phyloP scores from a whole-genome alignment of 352 stramenopile species.

The Phytophthora europaea region DNA sequence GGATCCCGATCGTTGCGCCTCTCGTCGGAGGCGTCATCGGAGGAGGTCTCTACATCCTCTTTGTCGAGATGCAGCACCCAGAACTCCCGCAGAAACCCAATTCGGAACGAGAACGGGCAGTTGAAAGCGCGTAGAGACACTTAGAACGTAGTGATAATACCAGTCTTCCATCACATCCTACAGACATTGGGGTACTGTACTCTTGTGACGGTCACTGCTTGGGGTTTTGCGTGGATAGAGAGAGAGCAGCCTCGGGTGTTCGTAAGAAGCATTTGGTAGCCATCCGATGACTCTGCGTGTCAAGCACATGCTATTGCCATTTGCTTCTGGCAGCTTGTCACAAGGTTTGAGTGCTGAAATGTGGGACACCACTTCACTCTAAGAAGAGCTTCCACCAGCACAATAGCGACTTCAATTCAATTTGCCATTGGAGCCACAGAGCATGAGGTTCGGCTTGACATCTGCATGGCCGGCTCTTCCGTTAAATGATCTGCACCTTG shows the following conservation, averaged over 20 bases:
- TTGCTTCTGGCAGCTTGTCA: slow-evolving; percentile 13
- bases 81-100: slow-evolving; percentile 22
- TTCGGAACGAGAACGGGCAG: slow-evolving; percentile 2
- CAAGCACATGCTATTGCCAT: slow-evolving; percentile 15
- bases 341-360: slow-evolving; percentile 10
- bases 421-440: slow-evolving; percentile 27
- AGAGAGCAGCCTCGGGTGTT: slow-evolving; percentile 2
- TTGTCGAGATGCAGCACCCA: slow-evolving; percentile 64
- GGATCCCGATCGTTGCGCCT: slow-evolving; percentile 59
- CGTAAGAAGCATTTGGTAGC: slow-evolving; percentile 12
- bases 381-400: background rate
- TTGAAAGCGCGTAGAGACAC: slow-evolving; percentile 20
- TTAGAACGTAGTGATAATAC: background rate
- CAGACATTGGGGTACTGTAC: background rate
- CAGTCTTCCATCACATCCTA: background rate
- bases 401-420: background rate
- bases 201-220: background rate
- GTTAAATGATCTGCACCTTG: slow-evolving; percentile 12
- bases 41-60: slow-evolving; percentile 47
- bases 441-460: slow-evolving; percentile 21
- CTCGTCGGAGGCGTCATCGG: slow-evolving; percentile 47
- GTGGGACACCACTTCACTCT: slow-evolving; percentile 9
- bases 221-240: slow-evolving; percentile 14
- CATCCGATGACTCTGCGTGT: background rate
- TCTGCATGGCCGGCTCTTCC: slow-evolving; percentile 25